Evolutionary conservation across 148 eudicot species (phyloP), one percentile per base, ranked within the genome.

Genomic region (Vaccinium corymbosum): DNA sequence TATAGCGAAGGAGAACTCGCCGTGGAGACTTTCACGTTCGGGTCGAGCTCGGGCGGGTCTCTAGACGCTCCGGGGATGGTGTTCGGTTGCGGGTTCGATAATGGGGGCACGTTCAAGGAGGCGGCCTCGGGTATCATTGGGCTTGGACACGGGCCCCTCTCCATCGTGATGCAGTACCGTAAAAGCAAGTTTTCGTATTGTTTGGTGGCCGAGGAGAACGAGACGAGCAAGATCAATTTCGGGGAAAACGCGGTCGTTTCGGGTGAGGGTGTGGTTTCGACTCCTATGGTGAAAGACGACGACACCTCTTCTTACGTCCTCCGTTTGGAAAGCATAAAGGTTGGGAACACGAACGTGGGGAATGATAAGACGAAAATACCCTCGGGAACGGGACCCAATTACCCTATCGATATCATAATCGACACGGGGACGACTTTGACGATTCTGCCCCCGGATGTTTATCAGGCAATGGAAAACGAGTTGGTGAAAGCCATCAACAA

Each of bases 391-490:
- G 17, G 29, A 0, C 7, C 42, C 2, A 0, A 1, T 0, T 3
- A 10, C 11, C 2, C 46, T 3, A 48, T 0, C 12, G 75, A 79
- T 0, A 93, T 94, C 29, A 89, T 95, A 61, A 92, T 95, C 8
- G 97, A 95, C 71, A 94, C 97, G 0, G 98, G 98, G 6, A 94
- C 98, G 1, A 94, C 98, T 0, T 56, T 95, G 20, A 95, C 97
- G 0, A 20, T 85, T 6, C 35, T 94, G 7, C 95, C 95, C 0
- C 0, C 8, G 0, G 83, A 81, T 0, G 10, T 88, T 0, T 91
- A 91, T 76, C 32, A 38, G 0, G 50, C 72, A 0, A 48, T 94
- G 13, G 84, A 29, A 12, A 14, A 81, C 0, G 79, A 85, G 1
- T 56, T 94, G 82, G 16, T 1, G 9, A 12, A 61, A 1, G 79